Percentiles rank a stretch among this genome's conserved stretches.
Evolutionary conservation across 2,329 filamentous ascomycete genomes (phyloP).

Genomic region (Pestalotiopsis sp.): DNA sequence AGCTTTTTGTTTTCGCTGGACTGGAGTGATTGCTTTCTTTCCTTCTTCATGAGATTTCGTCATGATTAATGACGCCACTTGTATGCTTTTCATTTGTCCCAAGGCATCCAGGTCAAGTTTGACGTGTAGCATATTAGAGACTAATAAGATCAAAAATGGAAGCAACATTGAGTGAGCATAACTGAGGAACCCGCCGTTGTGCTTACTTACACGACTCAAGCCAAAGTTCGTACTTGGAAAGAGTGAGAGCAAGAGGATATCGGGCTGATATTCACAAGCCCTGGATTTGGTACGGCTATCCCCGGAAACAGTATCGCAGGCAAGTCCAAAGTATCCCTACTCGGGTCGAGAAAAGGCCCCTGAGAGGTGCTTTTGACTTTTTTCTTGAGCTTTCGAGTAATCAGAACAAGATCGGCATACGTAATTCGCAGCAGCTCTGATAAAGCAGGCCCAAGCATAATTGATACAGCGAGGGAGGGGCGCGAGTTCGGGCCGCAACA

Average conservation of each 20-base stretch:
- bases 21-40: background rate
- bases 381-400: background rate
- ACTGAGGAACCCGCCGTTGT: background rate
- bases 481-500: slow-evolving; percentile 9
- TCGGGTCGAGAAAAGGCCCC: background rate
- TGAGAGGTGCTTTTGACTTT: background rate
- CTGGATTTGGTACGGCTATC: background rate
- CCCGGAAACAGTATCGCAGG: background rate
- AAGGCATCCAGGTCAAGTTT: background rate
- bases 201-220: background rate
- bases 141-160: background rate
- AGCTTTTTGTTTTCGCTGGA: background rate
- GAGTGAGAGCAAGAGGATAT: background rate
- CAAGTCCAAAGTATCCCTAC: background rate
- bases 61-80: background rate
- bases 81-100: background rate
- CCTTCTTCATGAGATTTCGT: background rate
- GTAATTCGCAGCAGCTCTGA: background rate
- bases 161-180: background rate
- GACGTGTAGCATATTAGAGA: background rate
- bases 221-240: background rate
- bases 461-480: background rate
- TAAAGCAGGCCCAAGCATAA: background rate
- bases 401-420: too few species aligned
- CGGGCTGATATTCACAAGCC: background rate